A percentile compares a stretch with the other conserved stretches of the same genome.
Evolutionary conservation across 129 eudicot species (phyloP).

Genomic region (Silybum marianum): DNA sequence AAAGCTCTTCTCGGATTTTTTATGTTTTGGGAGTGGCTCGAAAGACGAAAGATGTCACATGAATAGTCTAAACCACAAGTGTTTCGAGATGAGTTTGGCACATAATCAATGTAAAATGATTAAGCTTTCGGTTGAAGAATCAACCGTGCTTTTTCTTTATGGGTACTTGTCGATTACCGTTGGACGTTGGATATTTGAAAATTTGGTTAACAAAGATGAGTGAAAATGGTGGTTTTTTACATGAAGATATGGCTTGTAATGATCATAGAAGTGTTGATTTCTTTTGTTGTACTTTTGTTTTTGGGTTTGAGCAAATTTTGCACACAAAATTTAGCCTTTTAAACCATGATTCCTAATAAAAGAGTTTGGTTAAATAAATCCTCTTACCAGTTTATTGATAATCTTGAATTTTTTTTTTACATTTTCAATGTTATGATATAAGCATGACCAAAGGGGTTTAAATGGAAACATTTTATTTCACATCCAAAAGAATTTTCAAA

Average conservation of each 20-base stretch:
- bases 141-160: background rate
- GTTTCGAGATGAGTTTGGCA: slow-evolving; percentile 23
- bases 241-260: slow-evolving; percentile 12
- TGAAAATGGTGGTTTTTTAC: background rate
- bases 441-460: too few relatives aligned
- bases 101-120: background rate
- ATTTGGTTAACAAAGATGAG: slow-evolving; percentile 7
- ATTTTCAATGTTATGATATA: too few relatives aligned
- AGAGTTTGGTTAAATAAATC: too few relatives aligned
- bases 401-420: too few relatives aligned
- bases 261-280: background rate
- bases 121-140: background rate
- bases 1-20: slow-evolving; percentile 9
- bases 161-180: background rate
- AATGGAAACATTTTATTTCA: too few relatives aligned
- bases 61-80: slow-evolving; percentile 16
- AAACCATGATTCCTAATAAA: background rate
- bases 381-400: too few relatives aligned
- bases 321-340: background rate
- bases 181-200: background rate
- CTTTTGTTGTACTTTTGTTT: background rate
- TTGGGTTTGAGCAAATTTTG: too few relatives aligned
- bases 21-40: slow-evolving; percentile 15
- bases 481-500: too few relatives aligned
- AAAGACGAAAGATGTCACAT: background rate